Base-by-base conservation (phyloP, 192 early-diverging fungal species). In the Rhizophagus sp. region DNA sequence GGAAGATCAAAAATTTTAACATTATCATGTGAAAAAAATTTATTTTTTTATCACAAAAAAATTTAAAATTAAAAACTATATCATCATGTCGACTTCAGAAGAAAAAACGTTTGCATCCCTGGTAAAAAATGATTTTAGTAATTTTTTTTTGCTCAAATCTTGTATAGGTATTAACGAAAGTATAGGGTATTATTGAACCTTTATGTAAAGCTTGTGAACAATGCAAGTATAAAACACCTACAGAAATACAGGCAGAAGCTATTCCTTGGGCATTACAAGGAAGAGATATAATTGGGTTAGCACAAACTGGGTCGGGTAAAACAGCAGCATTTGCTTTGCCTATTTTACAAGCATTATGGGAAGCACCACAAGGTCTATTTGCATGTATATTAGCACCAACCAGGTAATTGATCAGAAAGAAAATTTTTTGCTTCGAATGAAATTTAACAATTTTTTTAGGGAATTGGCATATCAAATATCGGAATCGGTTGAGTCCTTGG, bases 381-480 rank as follows among this genome's bases (percentile, higher is more conserved):
- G 95, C 96, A 2, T 97, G 97, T 82, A 89, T 99, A 30, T 94
- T 99, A 93, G 96, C 97, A 17, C 97, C 97, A 8, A 99, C 97
- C 0, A 93, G 93, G 92, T 93, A 84, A 65, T 8, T 15, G 13
- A 19, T n/a, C 6, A 68, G 10, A 8, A 8, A 36, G 52, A 39
- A 10, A 47, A 65, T 33, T 19, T 22, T 64, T 73, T 30, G n/a
- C 17, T 22, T 57, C 1, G 5, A 22, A 57, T 0, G 34, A 22
- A 22, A 57, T 4, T 47, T 47, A 47, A 47, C 44, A 12, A 12
- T 27, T 24, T 5, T 65, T 22, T 30, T 27, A 90, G 97, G 81
- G 97, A 99, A 84, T 90, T 99, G 78, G 97, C 96, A 17, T 94
- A 94, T 80, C 97, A 99, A 82, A 99, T 99, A 76, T 88, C 92